Base-by-base conservation (phyloP, 2,329 filamentous ascomycete species). In the Fusarium robinianum region DNA sequence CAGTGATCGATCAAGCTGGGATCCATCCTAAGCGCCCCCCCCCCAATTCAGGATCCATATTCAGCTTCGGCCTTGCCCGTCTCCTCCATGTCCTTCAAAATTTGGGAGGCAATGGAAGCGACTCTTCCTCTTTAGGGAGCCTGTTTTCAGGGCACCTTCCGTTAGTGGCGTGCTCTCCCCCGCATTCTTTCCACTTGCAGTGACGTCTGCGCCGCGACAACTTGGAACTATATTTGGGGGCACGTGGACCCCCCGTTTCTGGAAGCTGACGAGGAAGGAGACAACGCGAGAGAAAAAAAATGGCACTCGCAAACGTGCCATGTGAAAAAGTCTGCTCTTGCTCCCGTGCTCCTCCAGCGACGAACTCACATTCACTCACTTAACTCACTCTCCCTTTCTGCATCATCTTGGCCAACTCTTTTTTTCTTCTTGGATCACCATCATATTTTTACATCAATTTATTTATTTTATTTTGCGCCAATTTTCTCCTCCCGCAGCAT, bases 201-300 rank as follows among this genome's bases (percentile, higher is more conserved):
- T 61, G 58, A 61, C 58, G 58, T 60, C 43, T 46, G 31, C 33
- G n/a, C 39, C 22, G 22, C 21, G n/a, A 29, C 41, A n/a, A n/a
- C 32, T 38, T 34, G 36, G 41, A 49, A 49, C 43, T 37, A 27
- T 49, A 46, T 47, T 46, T 43, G 32, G 44, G 22, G 38, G 56
- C 58, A 58, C 47, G 53, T 55, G 58, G 58, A 36, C 45, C n/a
- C n/a, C n/a, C n/a, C 40, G 43, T 35, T 49, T 50, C 51, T 60
- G 43, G 49, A 55, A 45, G 47, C 37, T 40, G 41, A 36, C 48
- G 34, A 38, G 44, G 38, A 39, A 37, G n/a, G n/a, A n/a, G n/a
- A n/a, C n/a, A n/a, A n/a, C n/a, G n/a, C n/a, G n/a, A n/a, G n/a
- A n/a, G n/a, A 45, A 47, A 51, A 37, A 29, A 33, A 33, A 19